Base-by-base conservation (phyloP, 2,329 filamentous ascomycete species). In the Esteya vermicola region DNA sequence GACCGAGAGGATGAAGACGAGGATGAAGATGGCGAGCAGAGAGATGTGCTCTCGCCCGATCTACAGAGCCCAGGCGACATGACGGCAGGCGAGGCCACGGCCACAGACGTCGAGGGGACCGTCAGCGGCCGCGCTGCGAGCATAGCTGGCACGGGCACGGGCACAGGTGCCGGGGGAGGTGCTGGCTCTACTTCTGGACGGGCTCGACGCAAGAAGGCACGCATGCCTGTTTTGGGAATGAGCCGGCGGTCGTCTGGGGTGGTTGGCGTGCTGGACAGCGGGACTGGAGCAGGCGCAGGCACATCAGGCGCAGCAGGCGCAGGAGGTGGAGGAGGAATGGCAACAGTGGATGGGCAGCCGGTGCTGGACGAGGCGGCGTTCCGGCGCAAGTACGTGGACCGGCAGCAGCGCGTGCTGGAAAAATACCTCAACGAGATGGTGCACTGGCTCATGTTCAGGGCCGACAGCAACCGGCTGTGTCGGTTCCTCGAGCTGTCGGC, bases 401-500 rank as follows among this genome's bases (percentile, higher is more conserved):
- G 75, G 45, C 88, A 95, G 58, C 75, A 89, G 42, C 81, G 78
- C 51, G 85, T 84, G 55, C 65, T 98, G 25, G 91, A 96, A 55
- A 77, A 78, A 36, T 98, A 98, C 55, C 65, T 98, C 18, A 85
- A 89, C 47, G 82, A 89, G 52, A 85, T 96, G 78, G 89, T 96
- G 44, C 78, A 85, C 40, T 96, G 89, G 73, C 76, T 98, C 51
- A 96, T 98, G 60, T 98, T 98, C 62, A 77, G 89, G 34, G 79
- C 91, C 7, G 89, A 96, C 58, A 95, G 86, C 61, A 96, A 95
- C 53, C 78, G 91, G 9, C 67, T 98, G 4, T 98, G 91, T 62
- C 91, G 93, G 48, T 98, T 98, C 56, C 66, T 98, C 2, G 91
- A 98, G 56, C 67, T 98, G 9, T 98, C 91, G 18, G 89, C 93